A percentile compares a stretch with the other conserved stretches of the same genome.
These are phyloP conservation scores for Fusarium abutilonis DNA, from an alignment of 2,329 filamentous ascomycete genomes.

Conservation along the genomic window DNA sequence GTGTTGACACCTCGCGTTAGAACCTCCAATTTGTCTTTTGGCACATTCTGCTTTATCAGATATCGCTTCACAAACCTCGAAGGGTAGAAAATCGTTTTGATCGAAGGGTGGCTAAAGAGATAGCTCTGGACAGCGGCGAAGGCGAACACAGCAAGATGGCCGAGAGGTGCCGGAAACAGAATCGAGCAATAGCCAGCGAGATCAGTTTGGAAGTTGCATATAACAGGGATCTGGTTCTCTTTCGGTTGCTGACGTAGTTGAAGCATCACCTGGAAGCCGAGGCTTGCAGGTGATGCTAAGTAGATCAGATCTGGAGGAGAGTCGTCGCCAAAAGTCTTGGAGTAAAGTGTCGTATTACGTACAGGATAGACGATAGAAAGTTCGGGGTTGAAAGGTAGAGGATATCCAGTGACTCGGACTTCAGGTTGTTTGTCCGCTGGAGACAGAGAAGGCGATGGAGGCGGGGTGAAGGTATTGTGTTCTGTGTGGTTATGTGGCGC, in stretches of 20 bases:
- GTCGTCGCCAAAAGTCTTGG: conserved; percentile 64
- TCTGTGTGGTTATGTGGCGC: conserved; percentile 68
- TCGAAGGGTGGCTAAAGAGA: conserved; percentile 68
- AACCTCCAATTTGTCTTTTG: conserved; percentile 65
- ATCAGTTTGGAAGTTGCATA: conserved; percentile 79
- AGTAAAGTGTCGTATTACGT: conserved; percentile 68
- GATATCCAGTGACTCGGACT: conserved; percentile 70
- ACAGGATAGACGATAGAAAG: conserved; percentile 76
- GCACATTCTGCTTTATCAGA: conserved; percentile 66
- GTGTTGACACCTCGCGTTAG: conserved; percentile 74
- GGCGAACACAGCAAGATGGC: conserved; percentile 68
- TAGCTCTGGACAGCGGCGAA: conserved; percentile 72
- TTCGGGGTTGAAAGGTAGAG: conserved; percentile 76
- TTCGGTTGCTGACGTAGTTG: conserved; percentile 69
- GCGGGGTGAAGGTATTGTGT: conserved; percentile 64
- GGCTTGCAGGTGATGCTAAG: conserved; percentile 73
- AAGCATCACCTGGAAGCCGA: conserved; percentile 77
- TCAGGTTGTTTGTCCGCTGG: conserved; percentile 55
- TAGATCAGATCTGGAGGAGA: conserved; percentile 72
- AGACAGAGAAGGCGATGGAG: conserved; percentile 48
- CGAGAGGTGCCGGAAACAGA: conserved; percentile 71
- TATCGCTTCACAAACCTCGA: conserved; percentile 71
- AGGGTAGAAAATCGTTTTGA: conserved; percentile 75
- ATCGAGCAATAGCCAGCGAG: conserved; percentile 75
- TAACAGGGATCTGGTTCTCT: conserved; percentile 65